Base-by-base conservation (phyloP, 129 eudicot genomes). In the Pseudognaphalium luteoalbum region DNA sequence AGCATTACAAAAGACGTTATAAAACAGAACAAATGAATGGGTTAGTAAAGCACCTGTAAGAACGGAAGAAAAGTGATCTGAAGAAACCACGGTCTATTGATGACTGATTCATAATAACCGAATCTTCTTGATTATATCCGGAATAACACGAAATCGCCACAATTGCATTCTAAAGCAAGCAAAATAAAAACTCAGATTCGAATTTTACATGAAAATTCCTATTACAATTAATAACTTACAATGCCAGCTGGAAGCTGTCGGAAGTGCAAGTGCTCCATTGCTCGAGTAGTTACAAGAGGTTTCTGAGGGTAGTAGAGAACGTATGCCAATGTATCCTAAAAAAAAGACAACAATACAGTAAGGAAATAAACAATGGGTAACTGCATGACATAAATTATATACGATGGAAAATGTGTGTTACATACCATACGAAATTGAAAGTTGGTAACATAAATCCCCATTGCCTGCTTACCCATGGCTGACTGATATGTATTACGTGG, bases 401-500 rank as follows among this genome's bases (percentile, higher is more conserved):
- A 2, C 7, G 64, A 16, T 29, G 29, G 21, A 57, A 65, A 65
- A 14, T 0, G 35, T 64, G 15, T 74, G 20, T 17, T 35, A 30
- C 81, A 17, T 88, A 88, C 97, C 98, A 93, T 93, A 32, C 96
- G 91, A 9, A 86, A 91, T 76, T 93, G 98, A 80, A 88, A 93
- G 82, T 94, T 94, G 66, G 98, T 94, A 78, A 86, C 97, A 47
- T 94, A 94, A 19, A 94, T 89, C 56, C 98, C 98, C 98, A 94
- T 94, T 28, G 98, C 98, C 83, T 94, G 98, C 83, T 94, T 94
- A 56, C 98, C 97, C 97, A 93, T 93, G 70, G 97, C 98, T 50
- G 98, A 93, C 61, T 93, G 98, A 80, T 93, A 93, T 0, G 98
- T 93, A 72, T 93, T 93, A 88, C 98, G 98, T 56, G 98, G 98